Base-by-base conservation (phyloP, 345 rosid species). In the Corymbia maculata region DNA sequence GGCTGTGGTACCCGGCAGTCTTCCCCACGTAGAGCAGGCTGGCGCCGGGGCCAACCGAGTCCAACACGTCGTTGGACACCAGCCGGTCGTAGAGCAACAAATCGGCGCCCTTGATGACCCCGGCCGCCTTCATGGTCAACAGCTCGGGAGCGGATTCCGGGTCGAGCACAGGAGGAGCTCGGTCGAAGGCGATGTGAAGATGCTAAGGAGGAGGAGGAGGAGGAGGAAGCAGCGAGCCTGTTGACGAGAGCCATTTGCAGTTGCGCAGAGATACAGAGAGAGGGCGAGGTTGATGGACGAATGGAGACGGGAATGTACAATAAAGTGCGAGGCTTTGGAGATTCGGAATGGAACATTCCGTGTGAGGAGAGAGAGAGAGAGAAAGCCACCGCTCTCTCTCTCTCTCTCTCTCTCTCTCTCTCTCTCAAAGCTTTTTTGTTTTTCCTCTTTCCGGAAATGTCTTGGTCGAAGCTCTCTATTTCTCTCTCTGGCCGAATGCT, bases 1-100 rank as follows among this genome's bases (percentile, higher is more conserved):
- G 92, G 91, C 99, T 98, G 86, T 97, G 99, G 91, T 97, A 98
- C n/a, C 99, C 99, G 90, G 99, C 99, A 88, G 99, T 97, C 93
- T 98, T 98, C 86, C 99, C 99, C 84, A 98, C 99, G 92, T 98
- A 96, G 16, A 98, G 98, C 91, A 98, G 93, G 88, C 96, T 93
- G 57, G 98, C 97, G 86, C 92, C 93, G 70, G 95, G 94, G 68
- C 97, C 95, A 88, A 97, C 98, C 88, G 96, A 91, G 86, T 96
- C 98, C 92, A 98, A 86, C 26, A 98, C 97, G 88, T 94, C 99
- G 96, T 94, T 94, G 0, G 99, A 98, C 52, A 98, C 99, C 95
- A 98, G 93, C 70, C 99, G 92, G 89, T 98, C 99, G 88, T 98
- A 97, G 89, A 98, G 93, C 94, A 98, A 88, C 91, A 98, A 92